Conservation (phyloP, 441 rosid species). For the Daphne laureola region DNA sequence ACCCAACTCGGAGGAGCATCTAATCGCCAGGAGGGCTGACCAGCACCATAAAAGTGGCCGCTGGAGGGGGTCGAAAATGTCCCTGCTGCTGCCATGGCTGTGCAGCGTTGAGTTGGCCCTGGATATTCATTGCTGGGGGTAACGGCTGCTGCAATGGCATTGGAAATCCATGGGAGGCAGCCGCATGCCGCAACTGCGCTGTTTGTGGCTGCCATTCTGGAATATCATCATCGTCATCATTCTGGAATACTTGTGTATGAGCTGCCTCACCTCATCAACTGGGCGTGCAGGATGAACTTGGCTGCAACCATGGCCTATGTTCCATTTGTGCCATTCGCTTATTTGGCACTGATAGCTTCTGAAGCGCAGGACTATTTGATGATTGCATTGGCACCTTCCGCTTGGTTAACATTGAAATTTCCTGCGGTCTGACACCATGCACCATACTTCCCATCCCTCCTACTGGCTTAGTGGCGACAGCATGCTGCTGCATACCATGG, state of each 20-base stretch:
- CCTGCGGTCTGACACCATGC: constrained; percentile 34
- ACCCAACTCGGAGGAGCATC: constrained; percentile 38
- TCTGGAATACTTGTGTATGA: constrained; percentile 72
- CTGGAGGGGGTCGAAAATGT: constrained; percentile 18
- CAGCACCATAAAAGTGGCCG: constrained; percentile 18
- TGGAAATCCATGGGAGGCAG: constrained; percentile 14
- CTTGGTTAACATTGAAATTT: constrained; percentile 34
- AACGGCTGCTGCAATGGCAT: constrained; percentile 9
- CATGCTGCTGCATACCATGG: constrained; percentile 23
- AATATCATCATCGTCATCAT: constrained; percentile 66
- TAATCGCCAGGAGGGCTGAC: constrained; percentile 35
- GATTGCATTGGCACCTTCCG: constrained; percentile 52
- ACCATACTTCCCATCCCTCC: constrained; percentile 23
- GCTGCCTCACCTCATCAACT: constrained; percentile 69
- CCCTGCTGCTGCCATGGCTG: constrained; percentile 27
- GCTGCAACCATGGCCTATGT: constrained; percentile 83
- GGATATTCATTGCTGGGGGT: constrained; percentile 16
- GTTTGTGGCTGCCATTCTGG: constrained; percentile 86
- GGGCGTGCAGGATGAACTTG: constrained; percentile 29
- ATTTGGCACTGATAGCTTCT: constrained; percentile 26
- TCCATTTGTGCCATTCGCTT: constrained; percentile 44
- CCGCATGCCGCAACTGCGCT: constrained; percentile 14
- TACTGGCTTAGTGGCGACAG: constrained; percentile 19
- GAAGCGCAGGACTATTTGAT: constrained; percentile 24
- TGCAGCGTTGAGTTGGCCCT: constrained; percentile 11